phyloP scores from a whole-genome alignment of 805 yeast species.

The Zygosaccharomyces kombuchaensis region DNA sequence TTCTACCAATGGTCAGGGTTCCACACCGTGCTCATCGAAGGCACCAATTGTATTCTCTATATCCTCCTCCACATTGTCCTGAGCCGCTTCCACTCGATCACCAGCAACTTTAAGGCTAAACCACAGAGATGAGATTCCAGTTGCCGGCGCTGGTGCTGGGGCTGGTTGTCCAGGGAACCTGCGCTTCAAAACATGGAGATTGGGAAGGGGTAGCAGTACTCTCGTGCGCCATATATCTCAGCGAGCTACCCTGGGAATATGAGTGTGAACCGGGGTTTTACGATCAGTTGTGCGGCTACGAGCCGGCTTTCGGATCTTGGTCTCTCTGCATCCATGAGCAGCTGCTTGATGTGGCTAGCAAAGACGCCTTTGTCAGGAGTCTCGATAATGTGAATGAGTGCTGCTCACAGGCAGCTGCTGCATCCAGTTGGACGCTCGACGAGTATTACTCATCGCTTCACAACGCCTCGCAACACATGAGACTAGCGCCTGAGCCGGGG shows the following conservation, averaged over 20 bases:
- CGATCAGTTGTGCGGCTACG: conserved; percentile 19
- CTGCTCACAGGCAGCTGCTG: conserved; percentile 12
- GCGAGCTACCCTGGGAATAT: conserved; percentile 18
- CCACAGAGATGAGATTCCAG: neutral
- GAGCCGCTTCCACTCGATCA: neutral
- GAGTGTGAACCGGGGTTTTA: conserved; percentile 12
- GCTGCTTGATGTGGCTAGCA: conserved; percentile 4
- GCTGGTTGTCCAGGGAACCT: neutral
- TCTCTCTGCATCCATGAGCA: conserved; percentile 20
- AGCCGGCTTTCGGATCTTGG: conserved; percentile 27
- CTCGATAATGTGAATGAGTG: conserved; percentile 8
- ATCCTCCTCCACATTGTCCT: neutral
- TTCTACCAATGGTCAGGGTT: neutral
- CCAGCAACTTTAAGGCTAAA: neutral
- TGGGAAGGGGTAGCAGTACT: conserved; percentile 20
- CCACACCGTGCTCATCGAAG: neutral
- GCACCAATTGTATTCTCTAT: neutral
- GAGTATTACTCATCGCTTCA: conserved; percentile 14
- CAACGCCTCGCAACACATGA: conserved; percentile 16
- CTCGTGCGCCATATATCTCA: conserved; percentile 21
- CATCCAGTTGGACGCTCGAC: conserved; percentile 9
- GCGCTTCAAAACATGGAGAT: conserved; percentile 11
- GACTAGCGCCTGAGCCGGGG: neutral
- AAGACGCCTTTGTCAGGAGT: conserved; percentile 14
- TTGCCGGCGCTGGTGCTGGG: neutral